Evolutionary conservation across 106 monocot species (phyloP), one percentile per base, ranked within the genome.

Genomic region (Agapanthus africanus): DNA sequence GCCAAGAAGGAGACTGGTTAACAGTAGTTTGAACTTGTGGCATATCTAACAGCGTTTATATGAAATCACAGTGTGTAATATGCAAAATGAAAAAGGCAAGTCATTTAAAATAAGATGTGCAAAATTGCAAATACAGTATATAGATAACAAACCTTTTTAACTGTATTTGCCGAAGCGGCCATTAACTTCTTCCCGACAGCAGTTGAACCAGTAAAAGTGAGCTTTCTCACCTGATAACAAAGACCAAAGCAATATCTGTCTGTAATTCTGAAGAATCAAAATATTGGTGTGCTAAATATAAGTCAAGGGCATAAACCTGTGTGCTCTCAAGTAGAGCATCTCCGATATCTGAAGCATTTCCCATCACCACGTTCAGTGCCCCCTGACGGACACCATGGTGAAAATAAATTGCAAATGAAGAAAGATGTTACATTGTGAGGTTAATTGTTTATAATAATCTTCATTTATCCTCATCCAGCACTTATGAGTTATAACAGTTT

Each of bases 191-290:
- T 95, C 8, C 94, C 94, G 63, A 91, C 91, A 68, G 85, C 79
- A 70, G 94, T 95, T 73, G 94, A 95, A 47, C 94, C 94, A 41
- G 94, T 95, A 72, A 95, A 95, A 4, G 94, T 95, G 40, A 95
- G 60, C 73, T 95, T 91, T 41, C 91, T 77, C 40, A 95, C 94
- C 94, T 95, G 62, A 71, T 51, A 44, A 71, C 69, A 65, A 52
- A 28, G 51, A 34, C 50, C 54, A 54, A 38, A 69, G 32, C 37
- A 57, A 54, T 67, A 21, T 37, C 42, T 62, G 4, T 52, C n/a
- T 37, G 15, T 16, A 46, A 28, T 19, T 63, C 40, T 71, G 57
- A 26, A 68, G 16, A 10, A 27, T 13, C 25, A 40, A 59, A 28
- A 37, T 32, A 52, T 38, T 25, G 19, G 52, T 28, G 66, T 61